phyloP scores from a whole-genome alignment of 1,139 yeast genomes.

The Diutina ranongensis region DNA sequence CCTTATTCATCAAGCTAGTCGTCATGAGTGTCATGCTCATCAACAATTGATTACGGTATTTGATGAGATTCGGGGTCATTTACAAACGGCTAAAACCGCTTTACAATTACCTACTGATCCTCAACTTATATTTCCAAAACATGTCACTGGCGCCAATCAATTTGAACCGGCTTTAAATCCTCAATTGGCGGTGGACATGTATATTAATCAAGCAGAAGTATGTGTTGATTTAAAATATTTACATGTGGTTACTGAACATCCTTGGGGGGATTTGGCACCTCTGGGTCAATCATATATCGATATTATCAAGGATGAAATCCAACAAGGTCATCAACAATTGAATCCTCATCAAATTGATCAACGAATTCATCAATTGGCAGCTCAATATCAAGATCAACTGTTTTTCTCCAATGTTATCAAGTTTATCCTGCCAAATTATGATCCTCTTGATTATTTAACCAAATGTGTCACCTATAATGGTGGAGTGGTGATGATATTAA shows the following conservation, averaged over 20 bases:
- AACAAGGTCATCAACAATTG: neutral
- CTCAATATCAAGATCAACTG: neutral
- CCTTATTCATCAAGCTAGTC: constrained; percentile 11
- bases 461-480: constrained; percentile 31
- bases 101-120: constrained; percentile 36
- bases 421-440: constrained; percentile 21
- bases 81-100: constrained; percentile 23
- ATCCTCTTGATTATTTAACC: constrained; percentile 32
- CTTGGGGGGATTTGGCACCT: constrained; percentile 30
- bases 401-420: neutral
- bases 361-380: constrained; percentile 11
- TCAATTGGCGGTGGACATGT: constrained; percentile 26
- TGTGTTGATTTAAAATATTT: constrained; percentile 32
- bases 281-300: constrained; percentile 31
- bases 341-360: neutral
- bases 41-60: constrained; percentile 16
- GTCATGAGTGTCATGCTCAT: constrained; percentile 7
- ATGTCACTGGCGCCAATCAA: constrained; percentile 16
- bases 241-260: constrained; percentile 26
- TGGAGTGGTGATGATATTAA: constrained; percentile 31
- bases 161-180: constrained; percentile 26
- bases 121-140: constrained; percentile 26
- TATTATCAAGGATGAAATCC: constrained; percentile 28
- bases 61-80: constrained; percentile 16
- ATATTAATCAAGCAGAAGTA: constrained; percentile 34